Evolutionary conservation across 148 eudicot species (phyloP), one percentile per base, ranked within the genome.

Genomic region (Vaccinium myrtillus): DNA sequence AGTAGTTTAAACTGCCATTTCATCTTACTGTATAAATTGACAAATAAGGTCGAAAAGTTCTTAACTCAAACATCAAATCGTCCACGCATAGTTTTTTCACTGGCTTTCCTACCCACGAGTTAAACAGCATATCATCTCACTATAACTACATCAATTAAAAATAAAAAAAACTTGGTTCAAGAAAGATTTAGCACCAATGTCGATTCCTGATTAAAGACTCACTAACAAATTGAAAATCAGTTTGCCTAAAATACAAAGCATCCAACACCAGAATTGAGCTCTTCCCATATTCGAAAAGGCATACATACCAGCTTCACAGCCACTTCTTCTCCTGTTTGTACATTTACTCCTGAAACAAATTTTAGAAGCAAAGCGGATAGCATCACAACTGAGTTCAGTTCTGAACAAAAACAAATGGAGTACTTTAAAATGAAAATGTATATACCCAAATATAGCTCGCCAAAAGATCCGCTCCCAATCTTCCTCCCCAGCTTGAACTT

Each of bases 291-390:
- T 63, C 82, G 27, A 82, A 81, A 39, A 50, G 18, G 74, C 78
- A 83, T 21, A 89, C 97, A 87, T 90, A 95, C 98, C 94, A 95
- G 90, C 91, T 95, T 95, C 77, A 94, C 90, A 48, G 97, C 98
- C 78, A 95, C 97, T 89, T 95, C 98, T 84, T 95, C 98, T 49
- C 94, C 94, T 70, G 91, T 91, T 87, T 95, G 98, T 53, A 92
- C 92, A 92, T 94, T 95, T 43, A 92, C 90, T 83, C 98, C 98
- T 95, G 88, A 84, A 85, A 74, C 51, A 43, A 21, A 65, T 75
- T 69, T 54, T 6, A 14, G 21, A 77, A 83, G 75, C 59, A 50
- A 69, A 30, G 8, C 49, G 76, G 36, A 46, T 46, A 82, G 15
- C 46, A 78, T 25, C 32, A 30, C 30, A 82, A 27, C 55, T 61